Evolutionary conservation across 2,329 filamentous ascomycete species (phyloP), one percentile per base, ranked within the genome.

Genomic region (Akanthomyces uredinophilus): DNA sequence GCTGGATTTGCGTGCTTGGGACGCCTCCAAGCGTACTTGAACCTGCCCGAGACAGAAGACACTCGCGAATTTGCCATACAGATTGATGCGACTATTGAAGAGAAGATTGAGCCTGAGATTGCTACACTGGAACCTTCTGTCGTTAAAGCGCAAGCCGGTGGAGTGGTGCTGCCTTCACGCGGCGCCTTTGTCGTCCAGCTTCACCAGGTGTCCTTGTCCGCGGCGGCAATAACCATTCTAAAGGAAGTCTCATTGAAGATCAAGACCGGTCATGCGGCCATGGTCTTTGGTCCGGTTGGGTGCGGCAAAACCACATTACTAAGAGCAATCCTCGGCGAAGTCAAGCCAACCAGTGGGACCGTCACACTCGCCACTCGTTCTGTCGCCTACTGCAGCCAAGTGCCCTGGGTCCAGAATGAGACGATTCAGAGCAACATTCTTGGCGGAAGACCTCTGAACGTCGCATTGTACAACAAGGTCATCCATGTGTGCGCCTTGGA

Each of bases 271-370:
- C 37, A 43, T 67, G 20, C 49, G 49, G 60, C 65, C n/a, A 65
- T 75, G 11, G 35, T 76, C 2, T 63, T 73, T 6, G 75, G 75
- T 0, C 71, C 73, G 0, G 72, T 77, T 0, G 75, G 73, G 0
- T 72, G 67, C 37, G 75, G 75, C 10, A 78, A 77, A 57, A 72
- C 71, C 0, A 72, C 71, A 2, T 60, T 76, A 1, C 65, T 75
- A 39, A 69, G 72, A 39, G 65, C 68, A 11, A 56, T 77, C 0
- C 68, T 75, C 0, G 70, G 71, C 10, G 72, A 73, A 52, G 60
- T 66, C 0, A 35, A 10, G 14, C 39, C 18, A 6, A 2, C 14
- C 10, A 14, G 44, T 4, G 55, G 55, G 13, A 10, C 20, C 3
- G 5, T 58, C 1, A 39, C 32, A 11, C 29, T 52, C 0, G 63